These are phyloP conservation scores for Fulvia fulva DNA, from an alignment of 2,329 filamentous ascomycete genomes.

Conservation along the genomic window DNA sequence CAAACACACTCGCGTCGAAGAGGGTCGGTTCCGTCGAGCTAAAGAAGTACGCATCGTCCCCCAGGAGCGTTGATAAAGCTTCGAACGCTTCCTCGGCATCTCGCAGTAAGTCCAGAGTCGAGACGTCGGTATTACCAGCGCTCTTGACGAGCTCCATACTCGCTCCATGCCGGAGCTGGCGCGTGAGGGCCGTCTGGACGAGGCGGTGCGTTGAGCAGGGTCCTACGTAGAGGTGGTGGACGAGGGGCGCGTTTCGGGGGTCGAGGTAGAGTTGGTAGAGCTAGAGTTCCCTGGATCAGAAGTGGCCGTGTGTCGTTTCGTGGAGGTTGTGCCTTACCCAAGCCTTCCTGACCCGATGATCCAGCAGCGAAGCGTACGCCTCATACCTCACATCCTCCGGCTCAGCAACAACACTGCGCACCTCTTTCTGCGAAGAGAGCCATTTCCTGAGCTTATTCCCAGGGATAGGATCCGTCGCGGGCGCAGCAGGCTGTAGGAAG, in stretches of 20 bases:
- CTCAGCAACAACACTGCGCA: conserved; percentile 39
- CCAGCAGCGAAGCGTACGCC: conserved; percentile 73
- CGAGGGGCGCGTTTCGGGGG: conserved; percentile 63
- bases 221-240: conserved; percentile 66
- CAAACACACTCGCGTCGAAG: conserved; percentile 86
- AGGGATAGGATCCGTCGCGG: conserved; percentile 46
- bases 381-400: conserved; percentile 58
- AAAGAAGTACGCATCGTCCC: conserved; percentile 60
- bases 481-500: conserved; percentile 64
- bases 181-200: conserved; percentile 60
- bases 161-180: conserved; percentile 69
- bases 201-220: conserved; percentile 56
- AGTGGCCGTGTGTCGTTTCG: no score
- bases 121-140: conserved; percentile 31
- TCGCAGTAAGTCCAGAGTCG: conserved; percentile 52
- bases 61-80: conserved; percentile 58
- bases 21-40: conserved; percentile 56
- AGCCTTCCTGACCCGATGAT: conserved; percentile 73
- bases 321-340: conserved; percentile 62
- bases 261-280: conserved; percentile 79
- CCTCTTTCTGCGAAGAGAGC: conserved; percentile 43
- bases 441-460: conserved; percentile 68
- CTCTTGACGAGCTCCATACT: conserved; percentile 67
- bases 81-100: conserved; percentile 61
- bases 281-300: conserved; percentile 34